Base-by-base conservation (phyloP, 345 rosid genomes). In the Rhodamnia rubescens region DNA sequence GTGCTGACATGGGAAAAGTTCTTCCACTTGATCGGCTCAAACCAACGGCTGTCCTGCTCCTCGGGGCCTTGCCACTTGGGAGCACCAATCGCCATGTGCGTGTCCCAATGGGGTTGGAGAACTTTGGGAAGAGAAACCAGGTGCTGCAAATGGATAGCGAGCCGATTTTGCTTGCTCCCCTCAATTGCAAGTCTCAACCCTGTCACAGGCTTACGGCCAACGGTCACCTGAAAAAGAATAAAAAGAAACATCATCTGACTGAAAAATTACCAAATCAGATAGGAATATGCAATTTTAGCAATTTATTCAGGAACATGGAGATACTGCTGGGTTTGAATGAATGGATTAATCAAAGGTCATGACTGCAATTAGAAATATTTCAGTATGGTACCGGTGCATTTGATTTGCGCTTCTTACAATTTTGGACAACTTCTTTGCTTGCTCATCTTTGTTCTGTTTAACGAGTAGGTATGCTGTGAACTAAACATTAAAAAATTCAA, bases 1-100 rank as follows among this genome's bases (percentile, higher is more conserved):
- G 99, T 95, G 94, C 98, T 97, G n/a, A 96, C 99, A 59, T 97
- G 98, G 83, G 98, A 97, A 93, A 97, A 97, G 94, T 93, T 96
- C 87, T 96, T 97, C 98, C 99, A 96, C 91, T 97, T 97, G 85
- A 97, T 95, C 2, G 99, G 95, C 90, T 96, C 98, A 18, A 97
- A 97, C 98, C 98, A 97, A 51, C 98, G 98, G 87, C 98, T 97
- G 85, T 97, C 99, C 90, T 96, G 98, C 92, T 95, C 98, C 87
- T 97, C 98, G 24, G 98, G 98, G 86, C 98, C 98, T 91, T 93
- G 96, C 99, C 99, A 97, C 89, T 93, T 96, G 40, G 98, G 98
- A 64, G 99, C 98, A 85, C 98, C 98, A 82, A 97, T 97, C 50
- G 98, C 98, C 88, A 97, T 88, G 87, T 96, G 97, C n/a, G 94